Conservation (phyloP, 2,329 filamentous ascomycete species). For the Scortechinia acanthostroma region DNA sequence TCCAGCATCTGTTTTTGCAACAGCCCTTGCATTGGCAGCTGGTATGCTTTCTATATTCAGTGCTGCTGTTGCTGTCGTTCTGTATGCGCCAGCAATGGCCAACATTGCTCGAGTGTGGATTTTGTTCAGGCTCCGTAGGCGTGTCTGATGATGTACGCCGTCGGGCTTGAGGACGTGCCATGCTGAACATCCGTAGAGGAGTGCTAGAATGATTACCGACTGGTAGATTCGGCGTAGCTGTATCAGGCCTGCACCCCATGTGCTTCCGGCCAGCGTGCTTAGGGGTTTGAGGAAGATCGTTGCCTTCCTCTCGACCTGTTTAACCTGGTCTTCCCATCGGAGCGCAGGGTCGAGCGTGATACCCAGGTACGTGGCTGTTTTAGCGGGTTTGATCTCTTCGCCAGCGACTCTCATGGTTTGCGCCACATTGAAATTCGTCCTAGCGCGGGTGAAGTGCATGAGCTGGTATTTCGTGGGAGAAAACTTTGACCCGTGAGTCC, state of each 20-base stretch:
- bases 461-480: conserved; percentile 7
- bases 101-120: background rate
- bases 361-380: background rate
- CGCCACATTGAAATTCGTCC: background rate
- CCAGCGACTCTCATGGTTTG: background rate
- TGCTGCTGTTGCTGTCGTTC: background rate
- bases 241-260: conserved; percentile 9
- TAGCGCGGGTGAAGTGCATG: conserved; percentile 5
- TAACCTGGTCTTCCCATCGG: conserved; percentile 5
- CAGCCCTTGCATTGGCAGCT: background rate
- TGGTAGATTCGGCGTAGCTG: conserved; percentile 14
- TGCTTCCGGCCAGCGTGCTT: conserved; percentile 7
- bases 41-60: background rate
- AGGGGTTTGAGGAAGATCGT: conserved; percentile 8
- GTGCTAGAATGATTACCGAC: conserved; percentile 15
- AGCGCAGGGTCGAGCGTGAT: background rate
- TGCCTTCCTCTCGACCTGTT: conserved; percentile 8
- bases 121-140: background rate
- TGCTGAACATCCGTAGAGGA: conserved; percentile 16
- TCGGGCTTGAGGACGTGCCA: conserved; percentile 8
- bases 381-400: background rate
- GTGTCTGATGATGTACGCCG: background rate
- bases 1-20: background rate
- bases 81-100: background rate
- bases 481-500: conserved; percentile 6